Conservation (phyloP, 2,329 filamentous ascomycete species). For the Nemania diffusa region DNA sequence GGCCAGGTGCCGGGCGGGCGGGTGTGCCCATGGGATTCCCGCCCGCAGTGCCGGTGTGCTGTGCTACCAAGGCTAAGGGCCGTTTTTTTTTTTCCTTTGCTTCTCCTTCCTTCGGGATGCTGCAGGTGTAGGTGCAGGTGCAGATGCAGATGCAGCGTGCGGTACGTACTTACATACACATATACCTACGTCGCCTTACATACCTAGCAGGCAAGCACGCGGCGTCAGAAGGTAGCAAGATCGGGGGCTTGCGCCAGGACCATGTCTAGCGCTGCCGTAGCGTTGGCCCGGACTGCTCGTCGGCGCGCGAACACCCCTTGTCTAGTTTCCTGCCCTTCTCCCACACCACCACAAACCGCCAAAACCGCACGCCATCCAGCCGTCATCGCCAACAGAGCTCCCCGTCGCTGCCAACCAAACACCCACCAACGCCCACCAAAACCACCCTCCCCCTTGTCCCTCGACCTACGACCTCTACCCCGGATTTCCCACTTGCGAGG, state of each 20-base stretch:
- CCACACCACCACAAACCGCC: conserved; percentile 41
- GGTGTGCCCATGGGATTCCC: conserved; percentile 1
- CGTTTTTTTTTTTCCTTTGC: neutral
- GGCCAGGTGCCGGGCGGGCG: conserved; percentile 6
- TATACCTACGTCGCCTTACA: neutral
- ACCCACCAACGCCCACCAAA: neutral
- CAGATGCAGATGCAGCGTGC: neutral
- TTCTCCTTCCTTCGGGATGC: conserved; percentile 4
- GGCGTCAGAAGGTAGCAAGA: conserved; percentile 16
- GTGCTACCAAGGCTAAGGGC: neutral
- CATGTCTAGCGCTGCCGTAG: conserved; percentile 38
- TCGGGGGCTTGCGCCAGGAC: conserved; percentile 28
- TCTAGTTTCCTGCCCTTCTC: conserved; percentile 45
- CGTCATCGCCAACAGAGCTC: conserved; percentile 18
- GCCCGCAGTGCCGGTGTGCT: neutral
- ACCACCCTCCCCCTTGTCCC: conserved; percentile 14
- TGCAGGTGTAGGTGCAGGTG: neutral
- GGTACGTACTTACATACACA: neutral
- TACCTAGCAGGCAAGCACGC: conserved; percentile 14
- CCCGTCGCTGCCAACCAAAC: conserved; percentile 1
- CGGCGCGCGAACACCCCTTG: conserved; percentile 42
- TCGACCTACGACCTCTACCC: conserved; percentile 30
- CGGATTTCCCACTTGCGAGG: conserved; percentile 34
- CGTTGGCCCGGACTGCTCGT: conserved; percentile 35
- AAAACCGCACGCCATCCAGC: conserved; percentile 27